Evolutionary conservation across 495 filamentous ascomycete species (phyloP).

Genomic region (Podospora pseudopauciseta): DNA sequence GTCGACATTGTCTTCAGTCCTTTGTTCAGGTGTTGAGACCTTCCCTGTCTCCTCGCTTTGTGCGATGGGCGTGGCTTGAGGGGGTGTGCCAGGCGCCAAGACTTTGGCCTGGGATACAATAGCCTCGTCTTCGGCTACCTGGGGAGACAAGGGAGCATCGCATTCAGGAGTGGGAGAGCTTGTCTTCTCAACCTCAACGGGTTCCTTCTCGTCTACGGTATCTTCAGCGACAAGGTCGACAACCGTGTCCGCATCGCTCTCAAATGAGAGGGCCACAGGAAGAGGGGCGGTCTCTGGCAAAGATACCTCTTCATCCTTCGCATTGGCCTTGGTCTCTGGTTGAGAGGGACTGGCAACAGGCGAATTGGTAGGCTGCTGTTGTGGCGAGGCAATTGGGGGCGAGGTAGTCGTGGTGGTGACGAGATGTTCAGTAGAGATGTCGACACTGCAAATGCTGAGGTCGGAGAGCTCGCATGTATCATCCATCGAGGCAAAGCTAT

Average conservation of each 20-base stretch:
- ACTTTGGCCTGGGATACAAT: neutral
- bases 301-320: neutral
- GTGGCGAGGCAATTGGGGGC: constrained; percentile 24
- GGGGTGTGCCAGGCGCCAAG: constrained; percentile 3
- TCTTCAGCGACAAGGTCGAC: neutral
- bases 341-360: neutral
- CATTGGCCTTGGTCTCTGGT: neutral
- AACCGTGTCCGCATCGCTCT: neutral
- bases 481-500: neutral
- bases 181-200: neutral
- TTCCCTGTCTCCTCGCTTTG: neutral
- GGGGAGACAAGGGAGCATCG: neutral
- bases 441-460: neutral
- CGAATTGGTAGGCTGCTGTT: neutral
- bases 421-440: constrained; percentile 16
- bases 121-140: neutral
- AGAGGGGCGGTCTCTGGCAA: neutral
- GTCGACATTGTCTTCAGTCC: neutral
- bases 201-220: neutral
- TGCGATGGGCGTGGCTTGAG: neutral
- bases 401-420: constrained; percentile 14
- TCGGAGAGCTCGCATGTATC: neutral
- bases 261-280: neutral
- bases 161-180: neutral
- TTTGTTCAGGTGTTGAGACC: neutral